Evolutionary conservation across 2,329 filamentous ascomycete genomes (phyloP).

Genomic region (Neofusicoccum ribis): DNA sequence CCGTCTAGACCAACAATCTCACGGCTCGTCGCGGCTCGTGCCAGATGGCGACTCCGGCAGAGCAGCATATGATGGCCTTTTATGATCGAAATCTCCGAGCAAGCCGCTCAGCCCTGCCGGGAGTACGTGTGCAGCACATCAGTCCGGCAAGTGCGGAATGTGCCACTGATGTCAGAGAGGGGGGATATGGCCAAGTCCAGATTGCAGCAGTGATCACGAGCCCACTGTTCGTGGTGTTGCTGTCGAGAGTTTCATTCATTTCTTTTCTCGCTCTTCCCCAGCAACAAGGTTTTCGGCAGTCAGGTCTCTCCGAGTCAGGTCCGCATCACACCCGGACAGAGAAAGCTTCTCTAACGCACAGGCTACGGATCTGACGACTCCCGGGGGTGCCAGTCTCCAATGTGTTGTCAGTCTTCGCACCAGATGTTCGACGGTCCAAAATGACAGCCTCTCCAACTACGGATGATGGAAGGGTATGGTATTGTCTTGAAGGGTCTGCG

Average conservation of each 20-base stretch:
- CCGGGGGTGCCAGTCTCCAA: not conserved
- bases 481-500: no score
- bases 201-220: not conserved
- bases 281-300: not conserved
- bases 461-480: no score
- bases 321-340: not conserved
- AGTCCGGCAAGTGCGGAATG: not conserved
- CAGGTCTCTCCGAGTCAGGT: constrained; percentile 1
- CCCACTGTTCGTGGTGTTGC: not conserved
- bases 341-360: not conserved
- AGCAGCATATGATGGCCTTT: not conserved
- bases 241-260: not conserved
- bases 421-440: not conserved
- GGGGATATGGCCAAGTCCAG: not conserved
- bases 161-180: not conserved
- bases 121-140: not conserved
- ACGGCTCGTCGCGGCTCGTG: not conserved
- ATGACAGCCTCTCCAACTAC: not conserved
- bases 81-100: not conserved
- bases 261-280: not conserved
- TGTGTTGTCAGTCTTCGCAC: not conserved
- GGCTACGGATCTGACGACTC: not conserved
- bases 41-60: not conserved
- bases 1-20: not conserved
- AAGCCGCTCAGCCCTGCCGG: not conserved